Evolutionary conservation across 352 stramenopile genomes (phyloP), one percentile per base, ranked within the genome.

Genomic region (Phytophthora meadii): DNA sequence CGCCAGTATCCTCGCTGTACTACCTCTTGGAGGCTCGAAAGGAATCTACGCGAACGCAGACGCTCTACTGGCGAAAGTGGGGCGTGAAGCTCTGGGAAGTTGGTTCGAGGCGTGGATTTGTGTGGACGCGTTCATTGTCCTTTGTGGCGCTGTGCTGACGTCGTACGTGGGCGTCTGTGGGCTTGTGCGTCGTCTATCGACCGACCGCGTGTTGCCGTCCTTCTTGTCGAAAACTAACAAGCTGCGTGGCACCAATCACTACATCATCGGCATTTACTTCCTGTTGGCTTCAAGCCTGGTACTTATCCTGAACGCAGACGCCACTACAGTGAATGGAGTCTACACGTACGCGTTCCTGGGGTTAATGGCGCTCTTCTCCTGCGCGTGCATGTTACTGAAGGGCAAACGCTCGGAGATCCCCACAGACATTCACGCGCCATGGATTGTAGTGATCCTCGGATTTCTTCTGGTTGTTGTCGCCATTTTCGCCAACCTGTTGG

Each of bases 341-440:
- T 97, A 95, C 63, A 91, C 84, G 46, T 93, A 92, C 56, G 84
- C 89, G 5, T 97, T 97, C 54, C 57, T 97, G 15, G 79, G 78
- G 0, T 56, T 97, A 12, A 95, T 97, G 82, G 73, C 70, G 10
- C 80, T 96, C 45, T 97, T 97, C 65, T 79, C 86, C 9, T 73
- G 75, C 30, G 89, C 86, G 11, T 93, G 86, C 45, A 92, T 96
- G 59, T 32, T 94, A 48, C 76, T 97, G 47, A 97, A 97, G 70
- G 68, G 78, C 54, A 97, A 97, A 61, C 77, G 90, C 5, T 77
- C 82, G 5, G 75, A 82, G 14, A 86, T 97, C 24, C 89, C 88
- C 0, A 70, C 81, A 11, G 83, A 89, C 8, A 72, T 88, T 14
- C 73, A 81, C 25, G 80, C 86, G 4, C 74, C 81, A 12, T 94